phyloP scores from a whole-genome alignment of 257 asterid species.

The Przewalskia tangutica region DNA sequence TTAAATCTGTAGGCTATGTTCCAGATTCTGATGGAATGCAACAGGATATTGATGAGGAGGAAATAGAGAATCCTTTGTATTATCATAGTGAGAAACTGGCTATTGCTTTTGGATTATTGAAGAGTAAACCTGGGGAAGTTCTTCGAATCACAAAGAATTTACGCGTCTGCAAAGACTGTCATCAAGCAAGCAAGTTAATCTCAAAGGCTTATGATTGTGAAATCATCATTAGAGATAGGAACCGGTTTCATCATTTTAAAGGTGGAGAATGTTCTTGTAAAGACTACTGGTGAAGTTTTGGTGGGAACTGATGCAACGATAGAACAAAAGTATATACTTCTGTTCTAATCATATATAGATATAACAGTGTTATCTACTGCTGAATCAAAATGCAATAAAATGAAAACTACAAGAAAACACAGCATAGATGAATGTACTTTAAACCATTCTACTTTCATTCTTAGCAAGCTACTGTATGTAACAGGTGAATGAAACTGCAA shows the following conservation, averaged over 20 bases:
- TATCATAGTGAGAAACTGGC: slow-evolving; percentile 85
- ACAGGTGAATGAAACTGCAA: neutral
- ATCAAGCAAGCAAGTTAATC: slow-evolving; percentile 55
- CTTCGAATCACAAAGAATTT: slow-evolving; percentile 69
- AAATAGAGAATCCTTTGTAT: slow-evolving; percentile 48
- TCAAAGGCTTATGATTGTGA: slow-evolving; percentile 55
- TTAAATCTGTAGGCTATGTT: slow-evolving; percentile 44
- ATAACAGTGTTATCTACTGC: neutral
- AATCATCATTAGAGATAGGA: slow-evolving; percentile 68
- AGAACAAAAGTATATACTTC: neutral
- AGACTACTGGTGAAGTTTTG: slow-evolving; percentile 49
- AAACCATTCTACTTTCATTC: neutral
- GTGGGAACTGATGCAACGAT: neutral
- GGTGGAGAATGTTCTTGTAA: slow-evolving; percentile 69
- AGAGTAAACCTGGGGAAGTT: slow-evolving; percentile 44
- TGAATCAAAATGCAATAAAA: neutral
- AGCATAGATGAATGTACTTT: neutral
- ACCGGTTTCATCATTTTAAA: slow-evolving; percentile 66
- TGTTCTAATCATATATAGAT: neutral
- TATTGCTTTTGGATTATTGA: slow-evolving; percentile 65
- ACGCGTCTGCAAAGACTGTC: slow-evolving; percentile 75
- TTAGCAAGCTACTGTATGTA: neutral
- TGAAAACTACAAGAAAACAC: neutral
- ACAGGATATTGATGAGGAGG: slow-evolving; percentile 45
- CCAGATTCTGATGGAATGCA: slow-evolving; percentile 36